Evolutionary conservation across 352 stramenopile species (phyloP), one percentile per base, ranked within the genome.

Genomic region (Phytopythium kandeliae): DNA sequence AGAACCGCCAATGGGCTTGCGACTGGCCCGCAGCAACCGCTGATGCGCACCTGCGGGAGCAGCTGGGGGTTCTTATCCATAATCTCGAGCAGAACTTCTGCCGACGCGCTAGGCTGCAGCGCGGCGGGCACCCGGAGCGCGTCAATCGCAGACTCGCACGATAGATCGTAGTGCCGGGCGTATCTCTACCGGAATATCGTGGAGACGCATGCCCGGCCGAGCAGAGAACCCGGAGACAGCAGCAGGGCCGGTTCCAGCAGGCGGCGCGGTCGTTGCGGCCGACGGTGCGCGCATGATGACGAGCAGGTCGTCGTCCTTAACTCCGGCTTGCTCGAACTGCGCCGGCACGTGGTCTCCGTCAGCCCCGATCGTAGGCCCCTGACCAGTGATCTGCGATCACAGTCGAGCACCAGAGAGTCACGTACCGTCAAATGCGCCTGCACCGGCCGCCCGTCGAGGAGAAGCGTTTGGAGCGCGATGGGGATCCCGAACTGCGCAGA

Each of bases 11-110:
- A 35, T 15, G 11, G 11, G 44, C 21, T 2, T 12, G 49, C 6
- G 10, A 40, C 11, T 28, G n/a, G 3, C 22, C 19, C 15, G 1
- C 15, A 28, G 41, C 7, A 7, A 21, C 0, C 41, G 25, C 12
- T 16, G 1, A 16, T 16, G 45, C 43, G 51, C 40, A 92, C 84
- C 65, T 90, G 67, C 2, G 45, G 44, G 19, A 95, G 48, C 30
- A 95, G 59, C 6, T 86, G 65, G 0, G 81, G 78, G 51, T 92
- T 95, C 59, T 88, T 83, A 6, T 89, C 75, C 55, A 92, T 85
- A 43, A 92, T 92, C 6, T 90, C 80, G 16, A 95, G 69, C 45
- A 92, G 69, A 22, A 85, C 40, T 54, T 95, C 81, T 8, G 84
- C 73, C 10, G 81, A 82, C 13, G 78, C 75, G 57, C 88, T 73